Conservation (phyloP, 2,329 filamentous ascomycete genomes). For the Hymenoscyphus infarciens region DNA sequence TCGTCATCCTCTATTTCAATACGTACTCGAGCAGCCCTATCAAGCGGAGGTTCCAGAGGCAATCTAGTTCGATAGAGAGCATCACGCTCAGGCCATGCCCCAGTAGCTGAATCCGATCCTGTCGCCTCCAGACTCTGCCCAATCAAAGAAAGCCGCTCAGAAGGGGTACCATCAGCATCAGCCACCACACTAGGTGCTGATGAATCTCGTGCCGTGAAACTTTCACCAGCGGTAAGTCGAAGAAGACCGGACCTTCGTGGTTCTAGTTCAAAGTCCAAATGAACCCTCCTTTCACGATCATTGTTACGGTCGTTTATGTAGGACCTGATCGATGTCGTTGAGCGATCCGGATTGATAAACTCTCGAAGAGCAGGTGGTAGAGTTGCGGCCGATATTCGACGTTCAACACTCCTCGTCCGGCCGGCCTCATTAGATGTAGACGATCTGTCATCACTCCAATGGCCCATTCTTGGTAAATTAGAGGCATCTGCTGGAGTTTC, state of each 20-base stretch:
- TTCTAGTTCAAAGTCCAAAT: conserved; percentile 19
- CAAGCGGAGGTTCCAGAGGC: conserved; percentile 24
- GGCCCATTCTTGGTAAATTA: conserved; percentile 18
- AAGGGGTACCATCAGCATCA: conserved; percentile 27
- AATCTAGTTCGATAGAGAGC: conserved; percentile 39
- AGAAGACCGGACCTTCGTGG: conserved; percentile 29
- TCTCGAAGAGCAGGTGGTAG: conserved; percentile 32
- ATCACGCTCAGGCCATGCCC: conserved; percentile 43
- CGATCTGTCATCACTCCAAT: conserved; percentile 20
- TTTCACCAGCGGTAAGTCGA: conserved; percentile 29
- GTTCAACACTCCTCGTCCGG: conserved; percentile 17
- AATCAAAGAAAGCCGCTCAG: conserved; percentile 26
- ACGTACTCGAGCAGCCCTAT: conserved; percentile 27
- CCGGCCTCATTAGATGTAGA: conserved; percentile 10
- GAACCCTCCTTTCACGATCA: conserved; percentile 31
- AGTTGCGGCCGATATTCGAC: conserved; percentile 25
- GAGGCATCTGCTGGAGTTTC: conserved; percentile 24
- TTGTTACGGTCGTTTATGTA: conserved; percentile 37
- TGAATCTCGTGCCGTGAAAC: conserved; percentile 21
- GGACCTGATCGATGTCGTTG: conserved; percentile 31
- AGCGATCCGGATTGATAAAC: conserved; percentile 32
- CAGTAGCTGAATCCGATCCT: conserved; percentile 29
- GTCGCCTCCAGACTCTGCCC: conserved; percentile 28
- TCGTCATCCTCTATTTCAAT: conserved; percentile 32
- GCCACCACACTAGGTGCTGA: conserved; percentile 12